Evolutionary conservation across 768 basidiomycete genomes (phyloP).

Genomic region (Strobilomyces dryophilus): DNA sequence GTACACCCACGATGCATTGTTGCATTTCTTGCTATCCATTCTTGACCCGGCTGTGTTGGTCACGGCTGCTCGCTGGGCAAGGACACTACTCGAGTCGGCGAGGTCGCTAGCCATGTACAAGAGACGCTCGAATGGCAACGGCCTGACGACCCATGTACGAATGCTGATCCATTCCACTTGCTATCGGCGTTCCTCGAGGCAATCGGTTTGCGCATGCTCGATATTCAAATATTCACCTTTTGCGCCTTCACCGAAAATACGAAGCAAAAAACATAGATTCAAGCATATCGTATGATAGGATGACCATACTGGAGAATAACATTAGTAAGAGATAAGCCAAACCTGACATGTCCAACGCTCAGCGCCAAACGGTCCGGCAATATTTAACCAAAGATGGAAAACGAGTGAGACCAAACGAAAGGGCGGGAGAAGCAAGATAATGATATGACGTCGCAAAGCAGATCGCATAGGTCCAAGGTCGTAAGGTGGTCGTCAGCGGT

Average conservation of each 20-base stretch:
- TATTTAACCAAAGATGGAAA: background rate
- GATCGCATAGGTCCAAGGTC: conserved; percentile 10
- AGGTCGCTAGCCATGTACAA: no score
- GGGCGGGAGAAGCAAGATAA: conserved; percentile 17
- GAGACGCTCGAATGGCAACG: no score
- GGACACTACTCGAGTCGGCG: no score
- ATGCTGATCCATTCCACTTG: no score
- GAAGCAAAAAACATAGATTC: conserved; percentile 16
- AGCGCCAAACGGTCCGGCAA: background rate
- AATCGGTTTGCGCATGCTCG: no score
- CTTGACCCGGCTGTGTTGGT: no score
- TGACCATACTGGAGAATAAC: background rate
- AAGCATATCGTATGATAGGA: conserved; percentile 16
- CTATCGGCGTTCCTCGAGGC: no score
- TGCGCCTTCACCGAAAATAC: background rate
- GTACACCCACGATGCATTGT: no score
- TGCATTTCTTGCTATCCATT: no score
- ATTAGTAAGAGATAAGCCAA: background rate
- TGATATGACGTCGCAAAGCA: conserved; percentile 17
- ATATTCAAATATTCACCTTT: no score
- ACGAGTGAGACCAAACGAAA: conserved; percentile 3
- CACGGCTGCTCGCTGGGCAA: no score
- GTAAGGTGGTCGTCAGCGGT: conserved; percentile 19
- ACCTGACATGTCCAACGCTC: background rate
- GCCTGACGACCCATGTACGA: no score